Evolutionary conservation across 1,139 yeast genomes (phyloP), one percentile per base, ranked within the genome.

Genomic region (Protomyces pachydermus): DNA sequence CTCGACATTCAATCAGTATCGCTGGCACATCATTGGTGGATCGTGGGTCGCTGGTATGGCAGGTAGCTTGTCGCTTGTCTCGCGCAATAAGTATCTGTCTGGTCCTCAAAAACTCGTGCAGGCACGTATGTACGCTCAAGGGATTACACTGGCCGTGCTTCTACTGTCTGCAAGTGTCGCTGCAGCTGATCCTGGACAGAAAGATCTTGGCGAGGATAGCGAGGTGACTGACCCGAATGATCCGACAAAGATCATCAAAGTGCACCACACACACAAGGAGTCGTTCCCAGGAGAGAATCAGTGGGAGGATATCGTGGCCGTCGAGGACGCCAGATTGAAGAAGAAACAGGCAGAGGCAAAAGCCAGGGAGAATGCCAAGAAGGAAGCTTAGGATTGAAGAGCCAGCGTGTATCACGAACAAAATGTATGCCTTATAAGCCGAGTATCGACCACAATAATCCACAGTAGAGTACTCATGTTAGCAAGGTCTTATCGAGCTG

Each of bases 101-200:
- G 82, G 82, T 66, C 79, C 96, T 3, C 97, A 91, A 77, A 91
- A 90, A 76, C 84, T 89, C 48, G 96, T 89, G 37, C 95, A 88
- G 75, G 96, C 97, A 35, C 86, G 97, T 82, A 90, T 90, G 86
- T 89, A 89, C 74, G 97, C 97, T 8, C 97, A 90, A 66, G 67
- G 66, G 6, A 56, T 66, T 28, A 66, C 67, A 6, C 57, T 66
- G 34, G 58, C 82, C 9, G 78, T 87, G 67, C 77, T 87, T 69
- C 76, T 87, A 68, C 86, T 84, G 45, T 83, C 91, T 2, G 79
- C 87, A 69, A 82, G 85, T 56, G 78, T 87, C 3, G 57, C 65
- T 3, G 62, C 62, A 4, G 46, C 54, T 20, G 65, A 58, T 14
- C 51, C 65, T 18, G 54, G 39, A 3, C 56, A 56, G 3, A 39